These are phyloP conservation scores for Rubia tinctorum DNA, from an alignment of 305 asterid genomes.

Conservation along the genomic window DNA sequence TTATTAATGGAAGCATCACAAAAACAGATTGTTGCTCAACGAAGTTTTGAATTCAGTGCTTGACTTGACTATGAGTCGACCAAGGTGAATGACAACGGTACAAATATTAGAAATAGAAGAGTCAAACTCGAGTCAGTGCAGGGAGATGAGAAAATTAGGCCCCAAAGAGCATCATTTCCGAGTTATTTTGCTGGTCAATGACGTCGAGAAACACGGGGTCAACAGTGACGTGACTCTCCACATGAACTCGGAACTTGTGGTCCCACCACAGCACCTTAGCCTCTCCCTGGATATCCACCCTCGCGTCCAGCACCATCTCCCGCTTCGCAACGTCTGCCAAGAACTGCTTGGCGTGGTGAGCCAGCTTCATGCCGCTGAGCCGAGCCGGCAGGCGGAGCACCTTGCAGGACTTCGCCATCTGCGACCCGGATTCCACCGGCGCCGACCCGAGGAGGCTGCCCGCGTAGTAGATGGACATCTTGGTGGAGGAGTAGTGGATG, in stretches of 20 bases:
- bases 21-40: too few relatives aligned
- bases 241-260: constrained; percentile 73
- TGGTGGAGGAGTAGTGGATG: constrained; percentile 63
- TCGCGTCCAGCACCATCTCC: constrained; percentile 85
- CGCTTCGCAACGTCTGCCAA: constrained; percentile 67
- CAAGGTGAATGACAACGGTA: too few relatives aligned
- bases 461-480: constrained; percentile 69
- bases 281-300: constrained; percentile 68
- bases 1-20: too few relatives aligned
- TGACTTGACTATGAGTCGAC: too few relatives aligned
- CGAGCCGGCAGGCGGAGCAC: constrained; percentile 78
- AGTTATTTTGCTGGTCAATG: constrained; percentile 70
- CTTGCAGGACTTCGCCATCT: constrained; percentile 81
- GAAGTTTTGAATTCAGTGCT: too few relatives aligned
- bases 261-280: constrained; percentile 93
- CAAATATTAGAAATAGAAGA: too few relatives aligned
- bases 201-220: constrained; percentile 87
- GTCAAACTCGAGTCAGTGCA: too few relatives aligned
- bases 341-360: constrained; percentile 62
- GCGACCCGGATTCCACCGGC: constrained; percentile 68
- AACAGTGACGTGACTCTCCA: constrained; percentile 90
- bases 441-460: constrained; percentile 87
- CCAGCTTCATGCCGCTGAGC: constrained; percentile 74
- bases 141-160: background rate
- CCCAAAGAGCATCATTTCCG: constrained; percentile 33